Base-by-base conservation (phyloP, 495 filamentous ascomycete genomes). In the Rhypophila decipiens region DNA sequence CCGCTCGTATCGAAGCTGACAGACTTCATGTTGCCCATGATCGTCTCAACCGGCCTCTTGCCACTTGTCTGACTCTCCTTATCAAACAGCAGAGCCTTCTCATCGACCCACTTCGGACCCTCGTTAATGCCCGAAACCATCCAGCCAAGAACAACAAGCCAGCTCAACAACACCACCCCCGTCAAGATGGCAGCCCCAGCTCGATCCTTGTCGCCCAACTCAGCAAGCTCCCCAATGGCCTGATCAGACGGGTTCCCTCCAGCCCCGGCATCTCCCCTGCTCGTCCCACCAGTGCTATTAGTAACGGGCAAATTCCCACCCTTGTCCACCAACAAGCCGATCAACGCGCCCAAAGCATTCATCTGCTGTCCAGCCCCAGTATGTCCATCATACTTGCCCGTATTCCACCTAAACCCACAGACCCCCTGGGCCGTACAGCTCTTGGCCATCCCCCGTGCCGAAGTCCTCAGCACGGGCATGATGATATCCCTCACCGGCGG, bases 331-430 rank as follows among this genome's bases (percentile, higher is more conserved):
- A 83, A 52, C 27, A 75, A 56, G 9, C 76, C 74, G 41, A 75
- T 68, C 3, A 90, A 68, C 13, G 83, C 76, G 35, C 76, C 77
- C 27, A 90, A 64, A 0, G 80, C 85, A 44, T 74, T 76, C 75
- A 88, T 79, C 55, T 86, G 75, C 67, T 88, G 79, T 2, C 84
- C 84, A 1, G 81, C 73, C 8, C 82, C 82, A 10, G 56, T 64
- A 5, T 60, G 57, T 3, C 74, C 77, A 56, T 89, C 86, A 55
- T 69, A 77, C 88, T 34, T 4, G 20, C 45, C 48, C 8, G 11
- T 36, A 29, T 55, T 55, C 56, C 56, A 58, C 8, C 57, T 63
- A 49, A 84, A 65, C 0, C 86, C 85, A 61, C 88, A 91, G 1
- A 70, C 69, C 18, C 75, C 75, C 24, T 80, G 79, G 12, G 76